Evolutionary conservation across 352 stramenopile genomes (phyloP).

Genomic region (Phytophthora chlamydospora): DNA sequence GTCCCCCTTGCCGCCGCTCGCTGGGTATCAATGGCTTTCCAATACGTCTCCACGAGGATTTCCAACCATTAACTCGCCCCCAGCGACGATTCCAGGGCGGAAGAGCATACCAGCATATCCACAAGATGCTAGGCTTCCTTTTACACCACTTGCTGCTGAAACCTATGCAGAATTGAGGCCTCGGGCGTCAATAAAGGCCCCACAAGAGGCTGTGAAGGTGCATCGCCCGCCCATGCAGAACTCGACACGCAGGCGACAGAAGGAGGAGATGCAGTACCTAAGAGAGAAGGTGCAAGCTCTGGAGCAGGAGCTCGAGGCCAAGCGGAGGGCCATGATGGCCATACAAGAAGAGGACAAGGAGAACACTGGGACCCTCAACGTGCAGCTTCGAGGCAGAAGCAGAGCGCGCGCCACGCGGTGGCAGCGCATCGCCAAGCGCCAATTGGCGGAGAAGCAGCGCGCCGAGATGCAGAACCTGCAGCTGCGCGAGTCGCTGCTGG

Average conservation of each 20-base stretch:
- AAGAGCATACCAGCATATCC: neutral
- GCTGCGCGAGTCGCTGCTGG: slow-evolving; percentile 30
- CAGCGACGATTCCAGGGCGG: neutral
- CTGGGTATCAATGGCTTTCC: neutral
- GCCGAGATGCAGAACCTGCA: slow-evolving; percentile 46
- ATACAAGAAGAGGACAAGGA: slow-evolving; percentile 9
- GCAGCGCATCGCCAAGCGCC: slow-evolving; percentile 43
- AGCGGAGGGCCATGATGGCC: slow-evolving; percentile 16
- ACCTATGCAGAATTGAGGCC: slow-evolving; percentile 11
- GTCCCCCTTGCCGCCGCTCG: slow-evolving; percentile 1
- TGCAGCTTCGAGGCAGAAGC: neutral
- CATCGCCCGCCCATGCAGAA: slow-evolving; percentile 47
- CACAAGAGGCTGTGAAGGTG: neutral
- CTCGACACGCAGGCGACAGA: slow-evolving; percentile 56
- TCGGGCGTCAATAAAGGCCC: neutral
- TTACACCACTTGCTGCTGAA: neutral
- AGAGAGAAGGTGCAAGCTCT: slow-evolving; percentile 48
- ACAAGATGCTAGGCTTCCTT: neutral
- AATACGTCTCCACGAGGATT: slow-evolving; percentile 10
- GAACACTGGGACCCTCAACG: slow-evolving; percentile 4
- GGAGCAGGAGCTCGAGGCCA: slow-evolving; percentile 41
- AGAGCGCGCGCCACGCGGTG: slow-evolving; percentile 25
- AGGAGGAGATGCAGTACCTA: slow-evolving; percentile 62
- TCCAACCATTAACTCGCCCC: neutral
- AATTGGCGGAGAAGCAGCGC: slow-evolving; percentile 40